Percentiles rank a stretch among this genome's conserved stretches.
Conservation (phyloP, 2,329 filamentous ascomycete species). For the Claviceps fusiformis region DNA sequence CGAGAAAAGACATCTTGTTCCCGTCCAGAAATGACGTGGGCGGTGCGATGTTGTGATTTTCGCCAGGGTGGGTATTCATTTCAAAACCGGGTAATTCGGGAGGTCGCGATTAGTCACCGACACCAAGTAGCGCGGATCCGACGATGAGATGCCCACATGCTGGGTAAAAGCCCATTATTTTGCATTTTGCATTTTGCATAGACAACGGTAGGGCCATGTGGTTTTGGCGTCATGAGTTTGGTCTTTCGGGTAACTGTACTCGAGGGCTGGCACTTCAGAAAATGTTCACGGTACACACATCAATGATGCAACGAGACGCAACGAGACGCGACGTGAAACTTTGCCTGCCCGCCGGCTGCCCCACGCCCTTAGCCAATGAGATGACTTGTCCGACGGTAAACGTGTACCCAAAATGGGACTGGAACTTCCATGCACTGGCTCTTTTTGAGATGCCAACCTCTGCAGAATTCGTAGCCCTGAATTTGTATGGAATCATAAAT, state of each 20-base stretch:
- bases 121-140: neutral
- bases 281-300: neutral
- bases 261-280: neutral
- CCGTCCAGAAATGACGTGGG: neutral
- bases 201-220: neutral
- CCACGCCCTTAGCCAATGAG: neutral
- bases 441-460: neutral
- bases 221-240: too few relatives aligned
- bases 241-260: neutral
- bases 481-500: neutral
- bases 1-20: neutral
- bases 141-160: neutral
- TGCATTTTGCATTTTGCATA: too few relatives aligned
- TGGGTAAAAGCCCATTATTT: neutral
- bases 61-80: slow-evolving; percentile 2
- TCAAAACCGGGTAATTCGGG: neutral
- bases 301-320: too few relatives aligned
- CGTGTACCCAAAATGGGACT: neutral
- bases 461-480: neutral
- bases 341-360: too few relatives aligned
- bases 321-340: neutral
- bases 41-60: slow-evolving; percentile 5
- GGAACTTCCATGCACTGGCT: neutral
- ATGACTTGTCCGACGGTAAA: neutral
- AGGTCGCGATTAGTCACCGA: slow-evolving; percentile 8